These are phyloP conservation scores for Medicago ruthenica DNA, from an alignment of 306 rosid species.

Conservation along the genomic window DNA sequence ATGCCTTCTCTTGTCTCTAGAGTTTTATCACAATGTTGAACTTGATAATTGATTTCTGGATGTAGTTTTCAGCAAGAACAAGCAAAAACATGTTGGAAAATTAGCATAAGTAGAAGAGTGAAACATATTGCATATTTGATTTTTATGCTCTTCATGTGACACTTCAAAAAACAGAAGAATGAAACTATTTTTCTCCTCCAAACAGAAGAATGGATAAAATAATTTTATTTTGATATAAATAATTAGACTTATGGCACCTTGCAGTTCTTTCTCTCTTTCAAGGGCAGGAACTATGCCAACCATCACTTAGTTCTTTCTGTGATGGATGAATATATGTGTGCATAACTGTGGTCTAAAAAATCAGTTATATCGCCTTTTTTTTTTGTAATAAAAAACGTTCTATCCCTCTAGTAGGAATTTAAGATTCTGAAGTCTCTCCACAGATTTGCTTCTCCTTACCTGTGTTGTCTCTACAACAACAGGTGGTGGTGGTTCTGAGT, in stretches of 20 bases:
- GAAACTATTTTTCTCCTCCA: background rate
- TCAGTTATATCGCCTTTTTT: too few species aligned
- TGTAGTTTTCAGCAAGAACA: background rate
- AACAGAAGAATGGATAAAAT: too few species aligned
- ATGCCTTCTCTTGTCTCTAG: background rate
- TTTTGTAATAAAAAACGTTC: too few species aligned
- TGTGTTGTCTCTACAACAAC: constrained; percentile 62
- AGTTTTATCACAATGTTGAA: background rate
- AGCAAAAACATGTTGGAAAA: background rate
- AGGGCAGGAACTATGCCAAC: too few species aligned
- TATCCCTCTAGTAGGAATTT: too few species aligned
- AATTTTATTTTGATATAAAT: too few species aligned
- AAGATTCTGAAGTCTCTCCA: background rate
- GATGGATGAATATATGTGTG: constrained; percentile 33
- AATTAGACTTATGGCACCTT: too few species aligned
- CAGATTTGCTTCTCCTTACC: constrained; percentile 65
- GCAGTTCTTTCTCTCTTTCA: too few species aligned
- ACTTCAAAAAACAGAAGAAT: background rate
- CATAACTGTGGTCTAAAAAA: constrained; percentile 17
- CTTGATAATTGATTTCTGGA: constrained; percentile 2
- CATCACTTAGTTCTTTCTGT: constrained; percentile 11
- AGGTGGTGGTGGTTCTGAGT: constrained; percentile 48
- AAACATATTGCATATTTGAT: background rate
- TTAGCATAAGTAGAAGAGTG: constrained; percentile 7
- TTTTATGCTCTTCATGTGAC: background rate